Evolutionary conservation across 2,329 filamentous ascomycete genomes (phyloP).

Genomic region (Fusarium algeriense): DNA sequence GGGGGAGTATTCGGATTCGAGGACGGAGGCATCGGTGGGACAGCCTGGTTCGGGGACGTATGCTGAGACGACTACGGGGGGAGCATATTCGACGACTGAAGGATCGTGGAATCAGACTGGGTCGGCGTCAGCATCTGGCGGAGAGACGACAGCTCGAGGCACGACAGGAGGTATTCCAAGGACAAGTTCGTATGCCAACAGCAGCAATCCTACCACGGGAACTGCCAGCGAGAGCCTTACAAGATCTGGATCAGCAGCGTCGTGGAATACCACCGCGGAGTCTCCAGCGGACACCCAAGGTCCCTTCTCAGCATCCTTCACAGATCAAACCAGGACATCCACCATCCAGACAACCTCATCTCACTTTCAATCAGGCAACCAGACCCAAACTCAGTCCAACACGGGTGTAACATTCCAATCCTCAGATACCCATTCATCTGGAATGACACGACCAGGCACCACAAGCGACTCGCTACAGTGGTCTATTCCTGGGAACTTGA

Average conservation of each 20-base stretch:
- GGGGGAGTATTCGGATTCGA: conserved; percentile 1
- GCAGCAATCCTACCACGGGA: not conserved
- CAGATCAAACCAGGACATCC: not conserved
- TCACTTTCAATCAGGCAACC: not conserved
- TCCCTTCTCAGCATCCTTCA: conserved; percentile 5
- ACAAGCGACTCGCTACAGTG: conserved; percentile 20
- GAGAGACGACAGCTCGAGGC: not conserved
- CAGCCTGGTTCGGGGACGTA: conserved; percentile 26
- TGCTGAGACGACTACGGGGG: not conserved
- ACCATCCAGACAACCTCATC: not conserved
- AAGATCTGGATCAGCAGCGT: not conserved
- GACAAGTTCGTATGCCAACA: not conserved
- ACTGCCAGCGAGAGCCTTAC: not conserved
- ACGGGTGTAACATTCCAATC: not conserved
- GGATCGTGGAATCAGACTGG: not conserved
- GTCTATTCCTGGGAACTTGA: conserved; percentile 25
- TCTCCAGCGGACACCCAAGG: not conserved
- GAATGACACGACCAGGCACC: conserved; percentile 12
- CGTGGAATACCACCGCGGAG: conserved; percentile 11
- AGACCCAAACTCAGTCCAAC: conserved; percentile 3
- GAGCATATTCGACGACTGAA: not conserved
- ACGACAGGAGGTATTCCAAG: not conserved
- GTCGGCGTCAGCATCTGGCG: not conserved
- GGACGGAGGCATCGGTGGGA: conserved; percentile 7
- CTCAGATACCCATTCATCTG: conserved; percentile 11